Conservation (phyloP, 2,329 filamentous ascomycete species). For the Neophaeococcomyces mojaviensis region DNA sequence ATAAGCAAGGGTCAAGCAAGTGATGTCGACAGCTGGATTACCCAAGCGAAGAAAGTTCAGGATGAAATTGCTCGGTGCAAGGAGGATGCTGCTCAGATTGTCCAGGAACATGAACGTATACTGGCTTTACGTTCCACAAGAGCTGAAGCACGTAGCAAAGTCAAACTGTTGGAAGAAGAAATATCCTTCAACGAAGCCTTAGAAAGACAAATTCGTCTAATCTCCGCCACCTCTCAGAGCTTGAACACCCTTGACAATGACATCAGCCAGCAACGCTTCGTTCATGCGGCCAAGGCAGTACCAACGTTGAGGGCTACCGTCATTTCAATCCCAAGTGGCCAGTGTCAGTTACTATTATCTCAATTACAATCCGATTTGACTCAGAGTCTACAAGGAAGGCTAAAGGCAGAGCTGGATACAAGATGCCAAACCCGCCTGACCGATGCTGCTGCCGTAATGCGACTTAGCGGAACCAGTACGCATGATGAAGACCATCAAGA, state of each 20-base stretch:
- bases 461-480: background rate
- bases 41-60: conserved; percentile 74
- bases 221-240: conserved; percentile 9
- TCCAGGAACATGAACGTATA: conserved; percentile 65
- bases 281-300: conserved; percentile 13
- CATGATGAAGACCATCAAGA: background rate
- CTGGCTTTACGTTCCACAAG: conserved; percentile 57
- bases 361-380: conserved; percentile 10
- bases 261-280: conserved; percentile 11
- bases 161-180: conserved; percentile 50
- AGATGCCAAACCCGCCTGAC: background rate
- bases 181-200: conserved; percentile 50
- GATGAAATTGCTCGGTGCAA: conserved; percentile 77
- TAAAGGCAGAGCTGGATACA: background rate
- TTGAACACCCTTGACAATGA: conserved; percentile 15
- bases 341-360: background rate
- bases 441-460: background rate
- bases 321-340: background rate
- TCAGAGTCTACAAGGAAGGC: conserved; percentile 10
- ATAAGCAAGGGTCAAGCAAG: conserved; percentile 70
- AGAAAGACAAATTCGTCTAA: conserved; percentile 11
- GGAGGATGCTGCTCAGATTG: conserved; percentile 70
- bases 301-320: conserved; percentile 7
- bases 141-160: conserved; percentile 52
- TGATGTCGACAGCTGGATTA: conserved; percentile 79